Evolutionary conservation across 805 yeast genomes (phyloP).

Genomic region (Danielia reshetovae): DNA sequence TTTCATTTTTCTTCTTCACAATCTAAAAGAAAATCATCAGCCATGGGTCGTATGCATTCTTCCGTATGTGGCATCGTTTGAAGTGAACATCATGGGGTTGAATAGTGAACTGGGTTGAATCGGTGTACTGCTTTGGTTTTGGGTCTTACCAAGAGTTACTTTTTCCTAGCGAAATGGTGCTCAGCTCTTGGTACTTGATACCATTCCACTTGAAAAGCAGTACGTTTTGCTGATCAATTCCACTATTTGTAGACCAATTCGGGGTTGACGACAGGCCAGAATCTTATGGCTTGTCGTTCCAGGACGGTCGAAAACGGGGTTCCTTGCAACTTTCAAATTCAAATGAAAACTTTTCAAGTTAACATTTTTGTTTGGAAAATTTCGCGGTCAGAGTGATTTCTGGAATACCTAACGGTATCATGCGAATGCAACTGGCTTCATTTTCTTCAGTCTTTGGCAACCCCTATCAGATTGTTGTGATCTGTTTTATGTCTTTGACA

Average conservation of each 20-base stretch:
- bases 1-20: conserved; percentile 9
- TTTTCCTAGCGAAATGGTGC: neutral
- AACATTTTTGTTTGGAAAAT: neutral
- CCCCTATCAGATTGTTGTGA: neutral
- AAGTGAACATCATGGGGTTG: conserved; percentile 17
- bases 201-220: conserved; percentile 6
- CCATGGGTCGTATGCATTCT: conserved; percentile 99
- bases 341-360: no score
- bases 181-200: conserved; percentile 11
- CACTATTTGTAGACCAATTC: conserved; percentile 39
- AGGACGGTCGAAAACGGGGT: no score
- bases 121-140: conserved; percentile 20
- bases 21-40: conserved; percentile 48
- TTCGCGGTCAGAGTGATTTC: neutral
- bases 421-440: no score
- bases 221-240: conserved; percentile 43
- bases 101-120: conserved; percentile 21
- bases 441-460: no score
- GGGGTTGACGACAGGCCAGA: no score
- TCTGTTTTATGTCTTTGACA: no score
- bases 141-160: conserved; percentile 30
- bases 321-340: no score
- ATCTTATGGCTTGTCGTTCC: no score
- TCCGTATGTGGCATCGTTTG: conserved; percentile 60
- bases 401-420: neutral